Percentiles rank a stretch among this genome's conserved stretches.
These are phyloP conservation scores for Delonix regia DNA, from an alignment of 306 rosid species.

Conservation along the genomic window DNA sequence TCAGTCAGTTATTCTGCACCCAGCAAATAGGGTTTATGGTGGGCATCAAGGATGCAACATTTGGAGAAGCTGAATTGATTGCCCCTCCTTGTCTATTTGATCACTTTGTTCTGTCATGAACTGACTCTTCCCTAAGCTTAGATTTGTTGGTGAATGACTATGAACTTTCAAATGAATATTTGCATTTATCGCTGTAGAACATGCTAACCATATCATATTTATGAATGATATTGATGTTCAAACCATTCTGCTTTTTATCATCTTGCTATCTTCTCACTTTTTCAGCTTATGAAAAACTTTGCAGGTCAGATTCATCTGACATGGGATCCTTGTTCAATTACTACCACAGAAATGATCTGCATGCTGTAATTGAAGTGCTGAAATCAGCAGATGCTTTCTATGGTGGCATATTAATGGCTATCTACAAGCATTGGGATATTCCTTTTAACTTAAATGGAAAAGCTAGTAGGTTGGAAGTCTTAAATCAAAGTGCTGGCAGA, in stretches of 20 bases:
- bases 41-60: constrained; percentile 24
- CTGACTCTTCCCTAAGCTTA: constrained; percentile 15
- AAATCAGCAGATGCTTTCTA: constrained; percentile 62
- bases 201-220: background rate
- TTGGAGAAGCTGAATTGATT: constrained; percentile 22
- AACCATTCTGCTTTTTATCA: constrained; percentile 33
- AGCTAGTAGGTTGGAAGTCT: constrained; percentile 39
- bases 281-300: constrained; percentile 43
- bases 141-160: constrained; percentile 1
- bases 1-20: background rate
- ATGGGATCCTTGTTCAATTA: constrained; percentile 59
- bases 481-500: constrained; percentile 37
- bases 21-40: constrained; percentile 6
- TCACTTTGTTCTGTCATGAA: constrained; percentile 22
- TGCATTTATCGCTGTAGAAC: constrained; percentile 11
- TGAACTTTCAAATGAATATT: constrained; percentile 21
- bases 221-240: background rate
- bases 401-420: constrained; percentile 62
- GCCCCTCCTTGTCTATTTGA: background rate
- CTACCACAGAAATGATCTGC: constrained; percentile 81
- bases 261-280: constrained; percentile 34
- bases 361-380: constrained; percentile 65
- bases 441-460: constrained; percentile 47
- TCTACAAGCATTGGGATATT: constrained; percentile 71
- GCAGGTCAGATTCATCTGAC: constrained; percentile 83